Evolutionary conservation across 2,329 filamentous ascomycete genomes (phyloP).

Genomic region (Arthrobotrys sphaeroides): DNA sequence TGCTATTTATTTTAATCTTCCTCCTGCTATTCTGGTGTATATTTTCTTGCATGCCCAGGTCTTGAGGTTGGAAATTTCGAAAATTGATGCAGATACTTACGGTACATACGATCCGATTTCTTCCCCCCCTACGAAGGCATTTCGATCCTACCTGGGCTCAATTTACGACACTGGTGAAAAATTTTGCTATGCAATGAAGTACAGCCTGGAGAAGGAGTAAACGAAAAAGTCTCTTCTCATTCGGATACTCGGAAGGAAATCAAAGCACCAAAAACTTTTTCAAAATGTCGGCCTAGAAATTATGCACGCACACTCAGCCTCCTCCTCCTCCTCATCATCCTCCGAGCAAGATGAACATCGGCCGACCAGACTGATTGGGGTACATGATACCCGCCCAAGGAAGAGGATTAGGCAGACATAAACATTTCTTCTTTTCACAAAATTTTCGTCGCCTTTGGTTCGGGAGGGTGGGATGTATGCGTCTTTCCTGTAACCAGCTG

Average conservation of each 20-base stretch:
- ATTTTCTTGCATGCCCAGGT: too few relatives aligned
- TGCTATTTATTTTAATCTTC: too few relatives aligned
- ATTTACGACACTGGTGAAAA: constrained; percentile 6
- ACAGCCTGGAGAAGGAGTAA: neutral
- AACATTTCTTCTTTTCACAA: neutral
- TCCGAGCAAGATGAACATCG: neutral
- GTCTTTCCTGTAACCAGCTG: too few relatives aligned
- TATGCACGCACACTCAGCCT: too few relatives aligned
- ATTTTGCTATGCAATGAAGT: neutral
- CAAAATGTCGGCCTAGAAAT: too few relatives aligned
- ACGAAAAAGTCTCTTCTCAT: neutral
- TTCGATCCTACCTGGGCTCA: too few relatives aligned
- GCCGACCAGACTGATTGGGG: neutral
- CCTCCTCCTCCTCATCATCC: neutral
- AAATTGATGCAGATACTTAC: constrained; percentile 8
- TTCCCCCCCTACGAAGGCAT: neutral
- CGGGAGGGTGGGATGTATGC: too few relatives aligned
- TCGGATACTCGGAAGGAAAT: neutral
- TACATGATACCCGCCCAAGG: neutral
- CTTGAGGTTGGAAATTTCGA: too few relatives aligned
- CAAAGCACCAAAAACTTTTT: too few relatives aligned
- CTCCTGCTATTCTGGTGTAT: too few relatives aligned
- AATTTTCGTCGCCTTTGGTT: too few relatives aligned
- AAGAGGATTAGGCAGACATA: constrained; percentile 24
- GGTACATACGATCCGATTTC: neutral